phyloP scores from a whole-genome alignment of 495 filamentous ascomycete species.

The Niebla homalea region DNA sequence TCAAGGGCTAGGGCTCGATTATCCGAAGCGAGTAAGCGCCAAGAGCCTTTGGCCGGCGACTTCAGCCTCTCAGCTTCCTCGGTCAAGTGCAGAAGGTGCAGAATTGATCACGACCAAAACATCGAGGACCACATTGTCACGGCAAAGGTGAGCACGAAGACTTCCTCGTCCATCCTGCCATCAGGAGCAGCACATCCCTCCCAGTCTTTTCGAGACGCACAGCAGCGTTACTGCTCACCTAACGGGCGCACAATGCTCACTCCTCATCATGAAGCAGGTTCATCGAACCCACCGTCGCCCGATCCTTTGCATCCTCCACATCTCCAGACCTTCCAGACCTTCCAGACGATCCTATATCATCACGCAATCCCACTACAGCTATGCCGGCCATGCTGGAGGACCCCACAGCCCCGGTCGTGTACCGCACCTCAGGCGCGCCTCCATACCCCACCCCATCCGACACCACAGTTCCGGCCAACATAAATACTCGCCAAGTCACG shows the following conservation, averaged over 20 bases:
- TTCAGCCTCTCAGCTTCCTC: too few species aligned
- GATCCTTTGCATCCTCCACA: not conserved
- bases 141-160: not conserved
- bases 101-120: conserved; percentile 1
- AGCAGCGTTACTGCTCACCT: not conserved
- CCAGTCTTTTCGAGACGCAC: not conserved
- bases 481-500: conserved; percentile 72
- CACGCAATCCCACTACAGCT: conserved; percentile 9
- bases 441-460: conserved; percentile 51
- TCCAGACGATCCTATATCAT: not conserved
- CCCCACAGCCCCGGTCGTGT: conserved; percentile 35
- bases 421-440: conserved; percentile 45
- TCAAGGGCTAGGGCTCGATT: too few species aligned
- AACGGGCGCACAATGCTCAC: not conserved
- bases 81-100: not conserved
- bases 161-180: not conserved
- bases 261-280: not conserved
- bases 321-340: not conserved
- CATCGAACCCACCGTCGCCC: not conserved
- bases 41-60: too few species aligned
- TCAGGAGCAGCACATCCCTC: not conserved
- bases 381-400: conserved; percentile 90
- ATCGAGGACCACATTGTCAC: not conserved
- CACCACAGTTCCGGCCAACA: conserved; percentile 46
- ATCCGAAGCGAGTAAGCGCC: too few species aligned